Conservation (phyloP, 176 grass and related monocot species). For the Ensete glaucum region DNA sequence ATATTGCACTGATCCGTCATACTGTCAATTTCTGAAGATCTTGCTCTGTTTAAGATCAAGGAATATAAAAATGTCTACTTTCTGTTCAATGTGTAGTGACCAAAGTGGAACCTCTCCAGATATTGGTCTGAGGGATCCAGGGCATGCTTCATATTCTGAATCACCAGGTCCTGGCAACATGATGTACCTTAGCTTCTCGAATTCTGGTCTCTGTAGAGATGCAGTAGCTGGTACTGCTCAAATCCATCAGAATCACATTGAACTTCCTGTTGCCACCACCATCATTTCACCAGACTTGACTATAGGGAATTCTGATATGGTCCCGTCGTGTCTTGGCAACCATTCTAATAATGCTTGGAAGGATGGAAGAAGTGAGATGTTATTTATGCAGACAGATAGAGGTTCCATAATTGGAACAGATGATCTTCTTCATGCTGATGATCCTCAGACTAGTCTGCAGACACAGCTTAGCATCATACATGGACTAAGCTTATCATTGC, state of each 20-base stretch:
- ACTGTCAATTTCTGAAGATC: conserved; percentile 16
- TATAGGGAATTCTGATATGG: conserved; percentile 46
- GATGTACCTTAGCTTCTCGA: conserved; percentile 52
- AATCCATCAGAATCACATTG: conserved; percentile 48
- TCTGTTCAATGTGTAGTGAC: conserved; percentile 50
- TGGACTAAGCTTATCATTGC: conserved; percentile 34
- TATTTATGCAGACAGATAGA: conserved; percentile 60
- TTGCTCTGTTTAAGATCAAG: conserved; percentile 17
- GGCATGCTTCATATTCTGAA: conserved; percentile 48
- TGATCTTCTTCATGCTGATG: conserved; percentile 36
- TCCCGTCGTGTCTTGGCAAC: conserved; percentile 31
- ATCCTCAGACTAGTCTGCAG: conserved; percentile 37
- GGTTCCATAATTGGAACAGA: conserved; percentile 29
- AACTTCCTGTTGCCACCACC: conserved; percentile 37
- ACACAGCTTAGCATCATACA: conserved; percentile 69
- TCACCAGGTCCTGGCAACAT: conserved; percentile 51
- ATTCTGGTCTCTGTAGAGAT: conserved; percentile 47
- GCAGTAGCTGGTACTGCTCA: conserved; percentile 43
- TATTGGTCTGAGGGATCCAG: conserved; percentile 42
- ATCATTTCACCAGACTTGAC: conserved; percentile 45
- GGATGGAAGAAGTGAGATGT: conserved; percentile 67
- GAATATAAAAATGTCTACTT: conserved; percentile 59
- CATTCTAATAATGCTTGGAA: conserved; percentile 45
- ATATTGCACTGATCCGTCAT: background rate
- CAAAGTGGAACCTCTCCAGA: conserved; percentile 56